Evolutionary conservation across 1,284 basidiomycete species (phyloP).

Genomic region (Lentinus polychrous): DNA sequence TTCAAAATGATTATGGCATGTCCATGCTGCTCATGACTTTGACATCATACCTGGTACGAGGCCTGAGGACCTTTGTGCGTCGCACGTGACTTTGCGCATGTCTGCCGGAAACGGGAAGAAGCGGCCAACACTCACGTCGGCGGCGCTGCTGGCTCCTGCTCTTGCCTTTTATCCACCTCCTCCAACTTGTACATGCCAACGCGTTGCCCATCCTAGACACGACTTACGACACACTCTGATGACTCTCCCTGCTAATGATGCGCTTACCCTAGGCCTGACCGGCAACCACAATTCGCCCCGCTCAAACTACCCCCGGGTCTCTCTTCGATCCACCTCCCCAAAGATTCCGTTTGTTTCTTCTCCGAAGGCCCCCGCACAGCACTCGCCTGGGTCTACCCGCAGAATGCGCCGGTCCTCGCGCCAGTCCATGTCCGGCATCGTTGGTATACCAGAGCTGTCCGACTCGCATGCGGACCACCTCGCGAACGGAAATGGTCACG

Average conservation of each 20-base stretch:
- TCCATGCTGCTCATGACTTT: neutral
- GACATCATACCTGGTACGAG: no score
- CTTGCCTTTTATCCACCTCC: no score
- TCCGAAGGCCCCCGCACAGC: neutral
- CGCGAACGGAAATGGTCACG: constrained; percentile 1
- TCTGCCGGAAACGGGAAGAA: no score
- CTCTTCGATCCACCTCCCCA: constrained; percentile 36
- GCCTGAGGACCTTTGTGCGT: no score
- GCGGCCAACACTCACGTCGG: no score
- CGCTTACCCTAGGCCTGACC: constrained; percentile 38
- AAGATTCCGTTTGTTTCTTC: constrained; percentile 33
- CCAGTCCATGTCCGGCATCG: constrained; percentile 4
- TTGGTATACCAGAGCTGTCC: constrained; percentile 6
- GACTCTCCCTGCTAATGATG: constrained; percentile 46
- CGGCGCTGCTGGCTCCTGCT: no score
- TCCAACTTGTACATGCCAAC: no score
- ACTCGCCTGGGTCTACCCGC: neutral
- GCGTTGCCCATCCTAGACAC: neutral
- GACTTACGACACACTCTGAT: constrained; percentile 18
- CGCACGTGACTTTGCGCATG: no score
- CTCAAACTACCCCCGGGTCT: constrained; percentile 22
- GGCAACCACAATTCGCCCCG: constrained; percentile 33
- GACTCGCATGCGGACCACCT: constrained; percentile 6
- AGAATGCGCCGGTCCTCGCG: neutral
- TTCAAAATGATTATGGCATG: constrained; percentile 1